Conservation (phyloP, 2,329 filamentous ascomycete species). For the Paraphoma chrysanthemicola region DNA sequence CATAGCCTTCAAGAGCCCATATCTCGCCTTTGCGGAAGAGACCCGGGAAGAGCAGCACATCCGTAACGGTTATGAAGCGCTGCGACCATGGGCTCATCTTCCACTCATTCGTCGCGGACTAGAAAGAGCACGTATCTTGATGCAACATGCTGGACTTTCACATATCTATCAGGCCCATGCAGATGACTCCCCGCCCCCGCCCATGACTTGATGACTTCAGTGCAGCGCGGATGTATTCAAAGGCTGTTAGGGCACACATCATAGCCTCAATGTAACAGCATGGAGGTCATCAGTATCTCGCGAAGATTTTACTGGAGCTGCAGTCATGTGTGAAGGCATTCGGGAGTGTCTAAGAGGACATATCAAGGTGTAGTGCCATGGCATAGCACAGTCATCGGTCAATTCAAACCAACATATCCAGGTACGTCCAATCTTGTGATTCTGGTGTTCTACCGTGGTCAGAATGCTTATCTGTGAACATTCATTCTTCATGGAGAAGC, state of each 20-base stretch:
- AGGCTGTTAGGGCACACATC: neutral
- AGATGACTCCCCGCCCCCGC: constrained; percentile 7
- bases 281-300: no score
- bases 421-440: no score
- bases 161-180: constrained; percentile 17
- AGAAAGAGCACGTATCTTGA: constrained; percentile 25
- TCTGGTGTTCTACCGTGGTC: no score
- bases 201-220: constrained; percentile 7
- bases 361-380: no score
- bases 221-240: neutral
- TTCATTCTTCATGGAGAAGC: no score
- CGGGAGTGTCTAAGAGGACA: no score
- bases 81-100: constrained; percentile 30
- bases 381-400: no score
- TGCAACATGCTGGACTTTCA: constrained; percentile 23
- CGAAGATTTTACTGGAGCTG: no score
- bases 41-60: constrained; percentile 30
- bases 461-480: no score
- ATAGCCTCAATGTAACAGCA: neutral
- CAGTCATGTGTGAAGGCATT: no score
- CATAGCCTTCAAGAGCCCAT: constrained; percentile 24
- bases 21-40: constrained; percentile 28
- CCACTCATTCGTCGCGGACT: constrained; percentile 25
- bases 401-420: no score
- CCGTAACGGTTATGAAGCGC: constrained; percentile 27